Base-by-base conservation (phyloP, 768 basidiomycete species). In the Mycena albidolilacea region DNA sequence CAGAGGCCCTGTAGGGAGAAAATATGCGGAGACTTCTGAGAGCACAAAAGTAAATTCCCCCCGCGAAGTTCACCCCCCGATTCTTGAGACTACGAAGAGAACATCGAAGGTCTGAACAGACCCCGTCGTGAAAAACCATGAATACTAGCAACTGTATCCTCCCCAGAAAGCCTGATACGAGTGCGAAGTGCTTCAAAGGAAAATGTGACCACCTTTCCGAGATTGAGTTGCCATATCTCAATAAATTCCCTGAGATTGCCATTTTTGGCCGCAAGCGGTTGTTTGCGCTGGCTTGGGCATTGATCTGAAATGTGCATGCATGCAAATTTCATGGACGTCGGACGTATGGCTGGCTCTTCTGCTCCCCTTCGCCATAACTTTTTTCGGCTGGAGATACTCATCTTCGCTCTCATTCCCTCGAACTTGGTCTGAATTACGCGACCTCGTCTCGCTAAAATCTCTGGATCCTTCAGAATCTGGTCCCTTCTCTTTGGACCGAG, bases 401-500 rank as follows among this genome's bases (percentile, higher is more conserved):
- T 72, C 71, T 6, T 52, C 75, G 7, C 78, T 82, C 21, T 60
- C 66, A 23, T 17, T 71, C 6, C 74, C 70, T 10, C 54, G 64
- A 54, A 78, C 76, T 15, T 79, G 82, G 77, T 66, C 78, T 14
- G 79, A 80, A 41, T 39, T 84, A 12, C 76, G 77, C 7, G 74
- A 79, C 54, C 69, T 85, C 43, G 54, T 86, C 38, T 79, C 77
- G 17, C 75, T 79, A 61, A 72, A 61, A 43, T 57, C 74, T 41
- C 70, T 66, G 17, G 77, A 80, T 69, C 52, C 67, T 7, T 67
- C 75, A 30, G 59, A 78, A 30, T 64, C 79, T 23, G 79, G 78
- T 0, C 81, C 82, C 21, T 90, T 90, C 71, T 90, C 89, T 0
- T 74, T 88, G 10, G 77, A 84, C 64, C 78, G 83, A 14, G 88